Evolutionary conservation across 345 rosid genomes (phyloP).

Genomic region (Populus ilicifolia): DNA sequence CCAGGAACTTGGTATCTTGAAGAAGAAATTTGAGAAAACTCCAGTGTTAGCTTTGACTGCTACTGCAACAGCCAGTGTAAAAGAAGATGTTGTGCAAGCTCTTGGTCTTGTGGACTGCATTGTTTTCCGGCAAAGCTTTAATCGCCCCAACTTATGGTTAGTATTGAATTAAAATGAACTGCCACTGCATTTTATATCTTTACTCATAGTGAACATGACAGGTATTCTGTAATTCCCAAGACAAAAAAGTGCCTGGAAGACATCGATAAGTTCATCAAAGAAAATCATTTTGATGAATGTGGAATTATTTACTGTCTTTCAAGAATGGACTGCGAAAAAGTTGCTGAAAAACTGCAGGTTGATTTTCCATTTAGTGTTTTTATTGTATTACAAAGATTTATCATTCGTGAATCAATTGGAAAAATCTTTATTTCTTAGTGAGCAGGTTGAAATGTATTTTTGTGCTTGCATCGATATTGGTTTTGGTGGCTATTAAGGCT

Average conservation of each 20-base stretch:
- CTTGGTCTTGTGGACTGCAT: constrained; percentile 95
- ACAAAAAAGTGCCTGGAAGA: constrained; percentile 88
- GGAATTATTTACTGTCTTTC: constrained; percentile 99
- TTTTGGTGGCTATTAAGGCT: too few relatives aligned
- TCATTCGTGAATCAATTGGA: not conserved
- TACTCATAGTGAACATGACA: constrained; percentile 40
- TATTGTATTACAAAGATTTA: not conserved
- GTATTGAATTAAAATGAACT: constrained; percentile 25
- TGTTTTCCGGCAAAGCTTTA: constrained; percentile 94
- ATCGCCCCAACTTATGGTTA: constrained; percentile 87
- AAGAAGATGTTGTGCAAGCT: constrained; percentile 99
- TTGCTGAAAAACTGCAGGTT: constrained; percentile 87
- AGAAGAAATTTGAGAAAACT: constrained; percentile 80
- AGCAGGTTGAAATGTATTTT: not conserved
- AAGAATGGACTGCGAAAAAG: constrained; percentile 97
- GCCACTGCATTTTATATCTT: constrained; percentile 16
- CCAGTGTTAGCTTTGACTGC: constrained; percentile 98
- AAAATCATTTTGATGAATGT: constrained; percentile 90
- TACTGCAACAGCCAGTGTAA: constrained; percentile 98
- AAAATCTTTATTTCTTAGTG: not conserved
- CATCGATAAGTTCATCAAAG: constrained; percentile 82
- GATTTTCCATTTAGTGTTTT: constrained; percentile 21
- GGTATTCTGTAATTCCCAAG: constrained; percentile 84
- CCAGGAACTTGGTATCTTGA: constrained; percentile 95
- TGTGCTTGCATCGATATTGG: too few relatives aligned